These are phyloP conservation scores for Xylaria sp. DNA, from an alignment of 2,329 filamentous ascomycete species.

Conservation along the genomic window DNA sequence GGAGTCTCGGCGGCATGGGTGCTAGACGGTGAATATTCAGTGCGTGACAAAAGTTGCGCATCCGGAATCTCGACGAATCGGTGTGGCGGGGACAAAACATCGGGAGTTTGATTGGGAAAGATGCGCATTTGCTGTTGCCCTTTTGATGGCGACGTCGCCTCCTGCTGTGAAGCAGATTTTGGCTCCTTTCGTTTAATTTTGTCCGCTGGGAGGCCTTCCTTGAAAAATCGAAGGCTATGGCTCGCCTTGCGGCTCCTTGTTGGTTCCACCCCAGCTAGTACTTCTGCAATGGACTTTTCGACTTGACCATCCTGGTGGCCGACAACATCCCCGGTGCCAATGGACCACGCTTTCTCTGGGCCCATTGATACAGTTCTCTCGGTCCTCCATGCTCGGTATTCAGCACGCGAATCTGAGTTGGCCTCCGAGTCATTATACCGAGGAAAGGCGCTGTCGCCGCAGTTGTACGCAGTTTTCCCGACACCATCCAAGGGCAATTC, in stretches of 20 bases:
- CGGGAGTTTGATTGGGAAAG: conserved; percentile 36
- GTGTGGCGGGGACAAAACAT: conserved; percentile 41
- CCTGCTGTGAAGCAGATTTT: conserved; percentile 49
- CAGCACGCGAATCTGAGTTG: conserved; percentile 44
- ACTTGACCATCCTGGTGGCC: conserved; percentile 66
- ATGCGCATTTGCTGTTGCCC: conserved; percentile 42
- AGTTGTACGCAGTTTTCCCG: conserved; percentile 50
- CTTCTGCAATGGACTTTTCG: conserved; percentile 72
- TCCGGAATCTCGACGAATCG: conserved; percentile 42
- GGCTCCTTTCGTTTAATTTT: conserved; percentile 64
- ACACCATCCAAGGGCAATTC: conserved; percentile 45
- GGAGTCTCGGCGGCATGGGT: conserved; percentile 29
- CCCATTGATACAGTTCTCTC: conserved; percentile 57
- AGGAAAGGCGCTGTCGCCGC: conserved; percentile 32
- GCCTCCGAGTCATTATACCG: conserved; percentile 37
- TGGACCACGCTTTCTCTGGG: conserved; percentile 71
- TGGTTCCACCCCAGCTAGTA: conserved; percentile 68
- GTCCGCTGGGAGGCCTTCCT: conserved; percentile 70
- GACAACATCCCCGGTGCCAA: conserved; percentile 61
- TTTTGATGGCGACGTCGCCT: conserved; percentile 54
- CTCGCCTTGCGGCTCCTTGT: conserved; percentile 74
- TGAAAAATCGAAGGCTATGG: conserved; percentile 74
- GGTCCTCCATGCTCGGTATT: conserved; percentile 52
- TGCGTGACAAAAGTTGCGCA: conserved; percentile 37
- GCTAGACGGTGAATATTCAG: conserved; percentile 38